phyloP scores from a whole-genome alignment of 1,284 basidiomycete genomes.

The Sanghuangporus sanghuang region DNA sequence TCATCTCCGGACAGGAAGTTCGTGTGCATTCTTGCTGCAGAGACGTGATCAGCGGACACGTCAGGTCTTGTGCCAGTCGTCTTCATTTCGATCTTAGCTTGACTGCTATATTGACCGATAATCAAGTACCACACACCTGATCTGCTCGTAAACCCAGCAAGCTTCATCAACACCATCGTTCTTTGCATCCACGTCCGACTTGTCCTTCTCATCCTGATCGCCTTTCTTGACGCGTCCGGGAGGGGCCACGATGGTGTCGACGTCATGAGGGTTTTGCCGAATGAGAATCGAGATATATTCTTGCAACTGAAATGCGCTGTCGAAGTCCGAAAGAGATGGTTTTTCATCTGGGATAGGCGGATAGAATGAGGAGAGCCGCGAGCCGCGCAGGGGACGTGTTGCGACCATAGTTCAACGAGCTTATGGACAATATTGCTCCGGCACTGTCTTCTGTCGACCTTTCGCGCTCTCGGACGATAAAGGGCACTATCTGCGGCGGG shows the following conservation, averaged over 20 bases:
- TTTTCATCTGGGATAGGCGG: slow-evolving; percentile 51
- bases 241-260: slow-evolving; percentile 74
- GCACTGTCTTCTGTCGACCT: background rate
- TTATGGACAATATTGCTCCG: background rate
- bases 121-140: slow-evolving; percentile 54
- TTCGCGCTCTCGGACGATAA: background rate
- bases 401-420: background rate
- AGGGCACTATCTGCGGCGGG: background rate
- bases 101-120: background rate
- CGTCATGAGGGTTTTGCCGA: slow-evolving; percentile 81
- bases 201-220: slow-evolving; percentile 36
- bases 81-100: slow-evolving; percentile 33
- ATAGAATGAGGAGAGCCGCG: slow-evolving; percentile 72
- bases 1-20: slow-evolving; percentile 90
- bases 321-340: slow-evolving; percentile 63
- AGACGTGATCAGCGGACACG: slow-evolving; percentile 83
- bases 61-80: slow-evolving; percentile 88
- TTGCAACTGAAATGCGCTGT: slow-evolving; percentile 92
- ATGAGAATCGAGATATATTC: slow-evolving; percentile 92
- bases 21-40: slow-evolving; percentile 84
- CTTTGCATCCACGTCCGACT: slow-evolving; percentile 25
- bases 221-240: slow-evolving; percentile 42
- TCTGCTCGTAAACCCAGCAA: slow-evolving; percentile 95
- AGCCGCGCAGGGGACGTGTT: slow-evolving; percentile 58
- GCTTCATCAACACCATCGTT: slow-evolving; percentile 67